Percentiles rank a stretch among this genome's conserved stretches.
These are phyloP conservation scores for Yarrowia sp. DNA, from an alignment of 805 yeast species.

Conservation along the genomic window DNA sequence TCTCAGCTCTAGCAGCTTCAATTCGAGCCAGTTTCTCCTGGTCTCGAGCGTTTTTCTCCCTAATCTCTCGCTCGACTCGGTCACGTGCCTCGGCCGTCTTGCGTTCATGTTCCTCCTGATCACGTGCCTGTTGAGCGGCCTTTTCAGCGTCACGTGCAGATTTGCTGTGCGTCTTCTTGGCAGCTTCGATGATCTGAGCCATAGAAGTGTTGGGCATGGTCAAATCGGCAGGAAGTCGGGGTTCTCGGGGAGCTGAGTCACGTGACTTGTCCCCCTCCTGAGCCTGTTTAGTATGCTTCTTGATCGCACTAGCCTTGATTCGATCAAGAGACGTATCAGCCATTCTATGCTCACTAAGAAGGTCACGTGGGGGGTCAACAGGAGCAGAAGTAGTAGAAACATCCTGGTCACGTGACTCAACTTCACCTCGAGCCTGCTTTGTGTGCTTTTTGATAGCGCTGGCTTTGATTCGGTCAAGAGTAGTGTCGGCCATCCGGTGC, in stretches of 20 bases:
- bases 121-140: neutral
- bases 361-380: neutral
- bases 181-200: slow-evolving; percentile 19
- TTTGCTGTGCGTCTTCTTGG: neutral
- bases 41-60: slow-evolving; percentile 19
- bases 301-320: neutral
- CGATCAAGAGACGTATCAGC: slow-evolving; percentile 5
- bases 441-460: slow-evolving; percentile 9
- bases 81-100: slow-evolving; percentile 20
- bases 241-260: neutral
- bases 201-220: slow-evolving; percentile 17
- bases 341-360: slow-evolving; percentile 14
- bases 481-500: slow-evolving; percentile 13
- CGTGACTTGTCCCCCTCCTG: neutral
- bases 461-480: slow-evolving; percentile 8
- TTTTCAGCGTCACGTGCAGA: slow-evolving; percentile 5
- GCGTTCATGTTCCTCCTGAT: neutral
- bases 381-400: no score
- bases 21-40: slow-evolving; percentile 23
- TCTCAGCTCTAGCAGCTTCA: neutral
- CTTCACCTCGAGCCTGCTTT: neutral
- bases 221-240: neutral
- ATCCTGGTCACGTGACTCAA: neutral
- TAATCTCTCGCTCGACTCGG: slow-evolving; percentile 16
- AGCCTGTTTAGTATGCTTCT: neutral